These are phyloP conservation scores for Suillus clintonianus DNA, from an alignment of 768 basidiomycete species.

Conservation along the genomic window DNA sequence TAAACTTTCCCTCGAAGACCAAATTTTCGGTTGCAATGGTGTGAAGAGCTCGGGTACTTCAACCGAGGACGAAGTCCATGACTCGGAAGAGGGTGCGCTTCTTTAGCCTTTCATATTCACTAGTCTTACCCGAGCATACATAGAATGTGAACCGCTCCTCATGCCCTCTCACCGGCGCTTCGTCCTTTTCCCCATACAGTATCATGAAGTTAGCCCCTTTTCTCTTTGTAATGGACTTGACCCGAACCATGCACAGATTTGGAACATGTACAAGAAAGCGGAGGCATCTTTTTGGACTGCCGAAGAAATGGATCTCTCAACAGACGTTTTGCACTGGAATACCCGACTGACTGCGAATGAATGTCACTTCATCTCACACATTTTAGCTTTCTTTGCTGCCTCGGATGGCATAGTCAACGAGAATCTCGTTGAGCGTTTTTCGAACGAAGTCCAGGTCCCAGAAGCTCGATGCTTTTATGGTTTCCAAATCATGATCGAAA, in stretches of 20 bases:
- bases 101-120: too few relatives aligned
- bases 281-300: constrained; percentile 95
- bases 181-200: constrained; percentile 89
- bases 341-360: constrained; percentile 78
- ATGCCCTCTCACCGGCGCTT: constrained; percentile 74
- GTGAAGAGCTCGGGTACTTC: neutral
- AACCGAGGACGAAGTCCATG: neutral
- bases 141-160: constrained; percentile 63
- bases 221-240: neutral
- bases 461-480: constrained; percentile 97
- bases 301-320: constrained; percentile 88
- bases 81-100: neutral
- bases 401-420: constrained; percentile 97
- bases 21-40: neutral
- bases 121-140: neutral
- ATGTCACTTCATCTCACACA: constrained; percentile 86
- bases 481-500: constrained; percentile 99
- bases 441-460: constrained; percentile 86
- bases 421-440: constrained; percentile 92
- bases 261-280: constrained; percentile 95
- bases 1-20: neutral
- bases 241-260: constrained; percentile 57
- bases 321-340: constrained; percentile 86
- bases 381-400: constrained; percentile 95
- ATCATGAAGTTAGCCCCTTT: constrained; percentile 68